Conservation (phyloP, 1,139 yeast genomes). For the Yamadazyma pseudoaaseri region DNA sequence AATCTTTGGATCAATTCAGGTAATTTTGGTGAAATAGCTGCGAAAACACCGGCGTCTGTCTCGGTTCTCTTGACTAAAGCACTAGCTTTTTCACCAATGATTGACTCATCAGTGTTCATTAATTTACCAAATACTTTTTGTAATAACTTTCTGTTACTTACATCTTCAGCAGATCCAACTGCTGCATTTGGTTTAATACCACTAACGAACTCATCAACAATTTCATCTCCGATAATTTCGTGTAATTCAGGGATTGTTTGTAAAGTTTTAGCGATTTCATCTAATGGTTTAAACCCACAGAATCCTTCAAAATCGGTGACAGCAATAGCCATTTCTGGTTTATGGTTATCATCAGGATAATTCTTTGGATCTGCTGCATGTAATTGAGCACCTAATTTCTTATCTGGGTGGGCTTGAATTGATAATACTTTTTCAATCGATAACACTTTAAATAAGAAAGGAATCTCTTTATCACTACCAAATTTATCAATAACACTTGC, state of each 20-base stretch:
- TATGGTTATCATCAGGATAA: slow-evolving; percentile 97
- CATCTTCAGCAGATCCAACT: slow-evolving; percentile 47
- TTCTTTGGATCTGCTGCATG: slow-evolving; percentile 84
- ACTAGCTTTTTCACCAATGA: slow-evolving; percentile 54
- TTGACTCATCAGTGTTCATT: slow-evolving; percentile 70
- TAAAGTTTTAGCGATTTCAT: slow-evolving; percentile 67
- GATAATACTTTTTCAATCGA: slow-evolving; percentile 90
- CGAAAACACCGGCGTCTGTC: slow-evolving; percentile 47
- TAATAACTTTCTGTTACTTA: slow-evolving; percentile 58
- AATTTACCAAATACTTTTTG: slow-evolving; percentile 75
- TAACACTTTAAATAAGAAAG: slow-evolving; percentile 89
- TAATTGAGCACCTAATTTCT: slow-evolving; percentile 70
- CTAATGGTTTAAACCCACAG: slow-evolving; percentile 94
- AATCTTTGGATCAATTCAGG: slow-evolving; percentile 74
- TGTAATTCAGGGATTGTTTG: slow-evolving; percentile 72
- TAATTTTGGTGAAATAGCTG: slow-evolving; percentile 45
- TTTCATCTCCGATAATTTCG: slow-evolving; percentile 64
- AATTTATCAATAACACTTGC: slow-evolving; percentile 60
- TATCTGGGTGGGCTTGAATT: slow-evolving; percentile 98
- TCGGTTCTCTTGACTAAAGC: slow-evolving; percentile 63
- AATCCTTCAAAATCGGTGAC: slow-evolving; percentile 94
- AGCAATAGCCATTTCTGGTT: slow-evolving; percentile 99
- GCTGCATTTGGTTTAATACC: slow-evolving; percentile 48
- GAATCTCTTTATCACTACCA: slow-evolving; percentile 69
- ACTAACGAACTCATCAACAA: slow-evolving; percentile 50